These are phyloP conservation scores for Lentinula raphanica DNA, from an alignment of 768 basidiomycete genomes.

Conservation along the genomic window DNA sequence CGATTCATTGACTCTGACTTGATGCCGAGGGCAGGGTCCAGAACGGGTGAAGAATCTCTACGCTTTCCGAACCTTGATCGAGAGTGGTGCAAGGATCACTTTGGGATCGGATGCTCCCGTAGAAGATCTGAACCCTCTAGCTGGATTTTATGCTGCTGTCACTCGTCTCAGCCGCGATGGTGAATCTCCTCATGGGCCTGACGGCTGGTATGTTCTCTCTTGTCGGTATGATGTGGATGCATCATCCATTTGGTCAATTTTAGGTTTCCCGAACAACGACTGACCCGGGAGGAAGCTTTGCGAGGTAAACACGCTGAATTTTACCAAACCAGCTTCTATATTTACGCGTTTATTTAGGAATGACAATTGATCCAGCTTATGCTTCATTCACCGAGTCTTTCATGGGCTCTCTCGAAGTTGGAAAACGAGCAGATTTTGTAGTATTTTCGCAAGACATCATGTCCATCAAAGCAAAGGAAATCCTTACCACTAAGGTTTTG, in stretches of 20 bases:
- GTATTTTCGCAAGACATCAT: slow-evolving; percentile 82
- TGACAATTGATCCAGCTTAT: slow-evolving; percentile 85
- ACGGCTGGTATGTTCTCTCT: slow-evolving; percentile 61
- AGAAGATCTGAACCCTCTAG: slow-evolving; percentile 78
- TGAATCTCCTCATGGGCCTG: slow-evolving; percentile 73
- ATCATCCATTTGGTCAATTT: background rate
- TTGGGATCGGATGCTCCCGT: slow-evolving; percentile 91
- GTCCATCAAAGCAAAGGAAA: slow-evolving; percentile 48
- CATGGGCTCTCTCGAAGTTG: slow-evolving; percentile 72
- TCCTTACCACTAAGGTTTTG: slow-evolving; percentile 63
- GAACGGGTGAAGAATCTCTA: slow-evolving; percentile 83
- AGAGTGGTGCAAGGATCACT: slow-evolving; percentile 62
- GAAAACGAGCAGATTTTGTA: slow-evolving; percentile 85
- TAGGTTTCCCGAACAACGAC: slow-evolving; percentile 80
- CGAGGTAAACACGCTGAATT: slow-evolving; percentile 38
- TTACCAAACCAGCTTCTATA: background rate
- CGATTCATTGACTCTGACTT: background rate
- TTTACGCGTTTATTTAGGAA: slow-evolving; percentile 40
- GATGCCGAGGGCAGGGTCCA: slow-evolving; percentile 48
- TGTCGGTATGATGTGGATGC: background rate
- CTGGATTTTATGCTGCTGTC: slow-evolving; percentile 85
- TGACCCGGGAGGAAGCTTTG: slow-evolving; percentile 74
- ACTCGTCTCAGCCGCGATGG: slow-evolving; percentile 68
- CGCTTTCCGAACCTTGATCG: slow-evolving; percentile 73
- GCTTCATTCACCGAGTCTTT: slow-evolving; percentile 74